These are phyloP conservation scores for Gaeumannomyces sp. DNA, from an alignment of 2,329 filamentous ascomycete species.

Conservation along the genomic window DNA sequence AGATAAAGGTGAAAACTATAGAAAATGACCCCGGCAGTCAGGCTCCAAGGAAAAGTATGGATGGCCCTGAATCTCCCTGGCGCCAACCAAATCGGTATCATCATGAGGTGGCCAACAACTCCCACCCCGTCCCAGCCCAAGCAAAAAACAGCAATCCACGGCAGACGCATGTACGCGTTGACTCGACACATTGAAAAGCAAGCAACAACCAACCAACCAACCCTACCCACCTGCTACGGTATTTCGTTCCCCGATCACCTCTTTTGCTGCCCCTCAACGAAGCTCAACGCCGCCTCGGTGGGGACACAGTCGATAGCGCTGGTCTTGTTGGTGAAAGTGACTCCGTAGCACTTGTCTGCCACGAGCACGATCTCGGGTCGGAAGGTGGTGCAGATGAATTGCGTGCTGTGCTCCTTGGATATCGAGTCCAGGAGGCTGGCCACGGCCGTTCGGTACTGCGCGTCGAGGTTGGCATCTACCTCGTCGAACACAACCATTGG, in stretches of 20 bases:
- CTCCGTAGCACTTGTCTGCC: constrained; percentile 96
- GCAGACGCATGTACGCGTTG: background rate
- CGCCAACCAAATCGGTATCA: background rate
- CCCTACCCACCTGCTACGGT: no score
- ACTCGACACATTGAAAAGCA: background rate
- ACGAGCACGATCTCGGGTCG: constrained; percentile 92
- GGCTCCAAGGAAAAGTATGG: background rate
- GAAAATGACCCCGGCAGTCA: background rate
- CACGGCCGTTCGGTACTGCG: constrained; percentile 94
- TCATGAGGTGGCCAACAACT: background rate
- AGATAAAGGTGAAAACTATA: background rate
- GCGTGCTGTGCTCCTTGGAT: constrained; percentile 57
- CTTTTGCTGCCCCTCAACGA: constrained; percentile 76
- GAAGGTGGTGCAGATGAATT: constrained; percentile 99
- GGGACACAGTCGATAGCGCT: constrained; percentile 88
- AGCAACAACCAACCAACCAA: no score
- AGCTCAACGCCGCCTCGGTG: constrained; percentile 80
- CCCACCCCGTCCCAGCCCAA: background rate
- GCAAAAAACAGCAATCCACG: background rate
- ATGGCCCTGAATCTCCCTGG: background rate
- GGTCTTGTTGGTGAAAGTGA: constrained; percentile 89
- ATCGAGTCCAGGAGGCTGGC: constrained; percentile 81
- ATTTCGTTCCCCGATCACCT: background rate
- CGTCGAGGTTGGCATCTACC: constrained; percentile 96
- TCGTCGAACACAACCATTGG: constrained; percentile 99